These are phyloP conservation scores for Fagopyrum esculentum DNA, from an alignment of 148 eudicot species.

Conservation along the genomic window DNA sequence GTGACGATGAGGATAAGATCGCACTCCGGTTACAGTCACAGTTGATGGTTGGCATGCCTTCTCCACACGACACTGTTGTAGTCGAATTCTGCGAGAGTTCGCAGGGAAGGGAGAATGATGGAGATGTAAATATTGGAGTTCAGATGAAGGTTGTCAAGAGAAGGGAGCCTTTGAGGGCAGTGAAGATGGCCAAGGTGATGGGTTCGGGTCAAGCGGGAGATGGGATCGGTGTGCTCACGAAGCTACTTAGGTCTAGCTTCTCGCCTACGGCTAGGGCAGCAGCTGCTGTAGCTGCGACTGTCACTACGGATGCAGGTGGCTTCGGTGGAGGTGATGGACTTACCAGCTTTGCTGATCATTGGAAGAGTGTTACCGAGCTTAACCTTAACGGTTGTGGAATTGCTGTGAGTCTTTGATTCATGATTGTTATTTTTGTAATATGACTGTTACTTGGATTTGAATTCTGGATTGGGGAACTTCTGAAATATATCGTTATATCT, in stretches of 20 bases:
- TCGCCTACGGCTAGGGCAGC: slow-evolving; percentile 12
- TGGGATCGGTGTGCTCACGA: slow-evolving; percentile 75
- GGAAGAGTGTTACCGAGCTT: slow-evolving; percentile 64
- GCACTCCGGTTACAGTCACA: slow-evolving; percentile 73
- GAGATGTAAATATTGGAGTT: slow-evolving; percentile 31
- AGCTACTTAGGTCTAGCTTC: slow-evolving; percentile 53
- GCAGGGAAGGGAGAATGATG: slow-evolving; percentile 17
- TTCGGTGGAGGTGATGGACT: slow-evolving; percentile 35
- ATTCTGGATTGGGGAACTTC: neutral
- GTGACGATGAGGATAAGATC: slow-evolving; percentile 90
- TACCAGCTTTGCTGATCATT: slow-evolving; percentile 53
- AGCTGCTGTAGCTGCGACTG: slow-evolving; percentile 18
- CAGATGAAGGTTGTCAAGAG: slow-evolving; percentile 77
- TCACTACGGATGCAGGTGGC: slow-evolving; percentile 15
- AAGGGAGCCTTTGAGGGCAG: slow-evolving; percentile 64
- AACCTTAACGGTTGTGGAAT: slow-evolving; percentile 71
- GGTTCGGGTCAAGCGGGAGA: slow-evolving; percentile 87
- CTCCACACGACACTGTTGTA: slow-evolving; percentile 76
- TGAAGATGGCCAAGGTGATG: slow-evolving; percentile 46
- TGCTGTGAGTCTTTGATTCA: slow-evolving; percentile 42
- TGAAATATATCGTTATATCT: neutral
- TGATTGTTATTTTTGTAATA: neutral
- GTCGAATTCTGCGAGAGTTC: slow-evolving; percentile 29
- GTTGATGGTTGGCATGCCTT: slow-evolving; percentile 81
- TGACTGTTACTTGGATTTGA: slow-evolving; percentile 2